A percentile compares a stretch with the other conserved stretches of the same genome.
Evolutionary conservation across 2,329 filamentous ascomycete genomes (phyloP).

Genomic region (Penicillium sp.): DNA sequence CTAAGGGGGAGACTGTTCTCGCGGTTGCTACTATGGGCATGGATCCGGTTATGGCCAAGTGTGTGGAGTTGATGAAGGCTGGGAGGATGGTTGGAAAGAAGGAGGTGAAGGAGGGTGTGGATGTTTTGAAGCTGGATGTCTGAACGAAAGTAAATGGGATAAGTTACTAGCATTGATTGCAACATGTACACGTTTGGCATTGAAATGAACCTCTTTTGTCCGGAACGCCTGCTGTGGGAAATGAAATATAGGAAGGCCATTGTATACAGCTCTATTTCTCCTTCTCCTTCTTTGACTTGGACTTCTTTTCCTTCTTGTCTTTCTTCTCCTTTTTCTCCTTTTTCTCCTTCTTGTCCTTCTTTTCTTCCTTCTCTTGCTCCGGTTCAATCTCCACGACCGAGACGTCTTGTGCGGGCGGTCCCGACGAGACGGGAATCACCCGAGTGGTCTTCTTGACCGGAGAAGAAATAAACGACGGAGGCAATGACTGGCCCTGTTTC

Average conservation of each 20-base stretch:
- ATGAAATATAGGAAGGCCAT: conserved; percentile 8
- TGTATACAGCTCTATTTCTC: conserved; percentile 10
- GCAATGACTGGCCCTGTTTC: conserved; percentile 34
- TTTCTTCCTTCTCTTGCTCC: conserved; percentile 3
- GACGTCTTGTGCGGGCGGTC: conserved; percentile 11
- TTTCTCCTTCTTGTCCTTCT: neutral
- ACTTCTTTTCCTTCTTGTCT: conserved; percentile 11
- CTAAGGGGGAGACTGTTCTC: conserved; percentile 76
- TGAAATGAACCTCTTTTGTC: conserved; percentile 8
- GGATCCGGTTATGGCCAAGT: conserved; percentile 80
- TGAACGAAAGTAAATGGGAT: neutral
- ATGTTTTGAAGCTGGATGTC: conserved; percentile 30
- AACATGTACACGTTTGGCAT: conserved; percentile 11
- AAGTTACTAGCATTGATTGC: neutral
- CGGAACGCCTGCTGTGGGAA: conserved; percentile 16
- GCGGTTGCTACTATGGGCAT: conserved; percentile 86
- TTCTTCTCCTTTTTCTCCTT: conserved; percentile 7
- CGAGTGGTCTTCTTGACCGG: conserved; percentile 16
- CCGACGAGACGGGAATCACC: conserved; percentile 17
- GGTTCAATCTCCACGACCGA: conserved; percentile 18
- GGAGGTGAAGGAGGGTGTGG: conserved; percentile 57
- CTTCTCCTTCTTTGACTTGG: conserved; percentile 11
- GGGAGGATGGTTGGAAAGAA: conserved; percentile 78
- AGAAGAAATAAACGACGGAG: conserved; percentile 17
- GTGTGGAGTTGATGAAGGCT: conserved; percentile 75